Base-by-base conservation (phyloP, 805 yeast genomes). In the Lipomyces spencermartinsiae region DNA sequence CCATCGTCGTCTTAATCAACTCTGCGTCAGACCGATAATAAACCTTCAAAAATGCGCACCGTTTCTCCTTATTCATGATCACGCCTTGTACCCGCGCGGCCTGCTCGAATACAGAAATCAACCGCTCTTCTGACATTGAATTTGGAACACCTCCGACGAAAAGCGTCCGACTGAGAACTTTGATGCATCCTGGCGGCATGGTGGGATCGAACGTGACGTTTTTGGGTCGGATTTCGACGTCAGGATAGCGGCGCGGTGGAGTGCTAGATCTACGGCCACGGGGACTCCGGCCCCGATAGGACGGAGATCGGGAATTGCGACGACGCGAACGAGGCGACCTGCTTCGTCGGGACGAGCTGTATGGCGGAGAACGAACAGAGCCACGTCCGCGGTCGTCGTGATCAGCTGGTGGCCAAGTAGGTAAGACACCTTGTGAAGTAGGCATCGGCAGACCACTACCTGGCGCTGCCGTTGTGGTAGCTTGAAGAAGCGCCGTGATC, bases 31-130 rank as follows among this genome's bases (percentile, higher is more conserved):
- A 84, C 79, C 99, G 86, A 29, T 97, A 91, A 77, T 90, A 92
- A 33, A 93, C 96, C 80, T 95, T 95, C 58, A 94, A 97, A 76
- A 95, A 95, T 0, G 98, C 99, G 80, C 95, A 98, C 75, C 90
- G 92, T 81, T 97, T 88, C 73, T 92, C 97, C 72, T 86, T 86
- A 80, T 94, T 92, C 76, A 93, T 81, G 64, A 94, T 91, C 33
- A 92, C 90, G 71, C 96, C 89, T 80, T 95, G 99, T 22, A 94
- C 97, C 74, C 90, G 95, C 14, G 97, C 97, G 75, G 83, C 90
- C 10, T 97, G 97, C 77, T 90, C 87, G 73, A 95, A 83, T 25
- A 89, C 86, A 22, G 86, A 82, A 2, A 90, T 85, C 46, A 95
- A 82, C 65, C 88, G 90, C 65, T 83, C 80, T 74, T 93, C 97